Conservation (phyloP, 176 grass and related monocot species). For the Carex littledalei region DNA sequence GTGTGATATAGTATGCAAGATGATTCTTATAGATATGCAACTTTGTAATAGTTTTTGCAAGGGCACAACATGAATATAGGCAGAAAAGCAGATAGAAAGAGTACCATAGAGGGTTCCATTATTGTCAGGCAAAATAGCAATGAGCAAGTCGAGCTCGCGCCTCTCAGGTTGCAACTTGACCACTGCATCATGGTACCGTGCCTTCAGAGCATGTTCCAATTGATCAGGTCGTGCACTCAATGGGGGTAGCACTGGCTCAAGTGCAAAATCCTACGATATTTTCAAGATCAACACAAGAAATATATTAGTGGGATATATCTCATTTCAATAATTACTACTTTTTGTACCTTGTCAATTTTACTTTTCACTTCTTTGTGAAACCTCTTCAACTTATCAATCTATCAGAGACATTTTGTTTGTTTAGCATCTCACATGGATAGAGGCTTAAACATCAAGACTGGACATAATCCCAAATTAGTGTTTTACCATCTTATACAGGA, state of each 20-base stretch:
- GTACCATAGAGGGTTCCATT: slow-evolving; percentile 92
- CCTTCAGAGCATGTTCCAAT: slow-evolving; percentile 51
- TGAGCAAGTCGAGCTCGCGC: slow-evolving; percentile 66
- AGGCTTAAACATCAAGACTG: too few relatives aligned
- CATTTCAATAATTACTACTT: not conserved
- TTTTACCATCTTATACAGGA: not conserved
- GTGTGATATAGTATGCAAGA: not conserved
- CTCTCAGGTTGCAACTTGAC: slow-evolving; percentile 46
- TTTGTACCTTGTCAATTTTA: not conserved
- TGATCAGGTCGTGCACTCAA: slow-evolving; percentile 47
- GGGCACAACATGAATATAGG: not conserved
- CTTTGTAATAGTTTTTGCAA: not conserved
- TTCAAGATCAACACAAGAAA: not conserved
- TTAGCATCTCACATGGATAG: not conserved
- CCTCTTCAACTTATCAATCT: not conserved
- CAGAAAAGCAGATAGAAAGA: slow-evolving; percentile 1
- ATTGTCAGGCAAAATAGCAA: slow-evolving; percentile 82
- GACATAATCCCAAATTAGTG: not conserved
- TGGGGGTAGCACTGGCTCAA: slow-evolving; percentile 62
- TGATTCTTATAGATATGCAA: not conserved
- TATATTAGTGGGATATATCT: not conserved
- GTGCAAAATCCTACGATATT: slow-evolving; percentile 49
- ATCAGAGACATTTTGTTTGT: not conserved
- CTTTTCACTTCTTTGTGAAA: not conserved
- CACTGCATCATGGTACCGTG: slow-evolving; percentile 54